phyloP scores from a whole-genome alignment of 495 filamentous ascomycete genomes.

The Friedmanniomyces simplex region DNA sequence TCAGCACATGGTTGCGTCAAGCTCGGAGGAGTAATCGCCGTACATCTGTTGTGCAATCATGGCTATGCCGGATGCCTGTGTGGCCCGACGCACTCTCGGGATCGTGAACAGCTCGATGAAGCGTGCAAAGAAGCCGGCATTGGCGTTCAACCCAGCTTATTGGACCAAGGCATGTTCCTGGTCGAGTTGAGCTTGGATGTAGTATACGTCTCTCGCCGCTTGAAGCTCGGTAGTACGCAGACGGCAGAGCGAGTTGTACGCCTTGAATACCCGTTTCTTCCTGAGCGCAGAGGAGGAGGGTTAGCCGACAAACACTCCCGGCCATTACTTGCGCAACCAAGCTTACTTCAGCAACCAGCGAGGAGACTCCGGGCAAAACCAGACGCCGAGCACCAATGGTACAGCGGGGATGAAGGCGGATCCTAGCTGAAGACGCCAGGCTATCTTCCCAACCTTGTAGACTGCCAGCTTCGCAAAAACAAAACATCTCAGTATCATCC shows the following conservation, averaged over 20 bases:
- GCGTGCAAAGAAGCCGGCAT: conserved; percentile 40
- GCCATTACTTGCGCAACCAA: not conserved
- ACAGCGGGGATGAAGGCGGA: conserved; percentile 66
- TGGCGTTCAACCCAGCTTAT: conserved; percentile 31
- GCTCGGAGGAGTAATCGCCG: conserved; percentile 23
- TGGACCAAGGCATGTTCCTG: no score
- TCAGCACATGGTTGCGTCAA: no score
- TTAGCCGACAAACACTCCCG: not conserved
- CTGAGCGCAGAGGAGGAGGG: not conserved
- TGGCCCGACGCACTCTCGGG: conserved; percentile 57
- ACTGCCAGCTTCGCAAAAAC: no score
- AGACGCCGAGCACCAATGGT: conserved; percentile 54
- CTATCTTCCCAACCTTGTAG: conserved; percentile 39
- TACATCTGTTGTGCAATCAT: conserved; percentile 80
- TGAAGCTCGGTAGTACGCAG: conserved; percentile 56
- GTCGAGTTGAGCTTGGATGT: conserved; percentile 52
- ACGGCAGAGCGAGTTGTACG: conserved; percentile 17
- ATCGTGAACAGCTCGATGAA: conserved; percentile 61
- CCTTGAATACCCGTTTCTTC: no score
- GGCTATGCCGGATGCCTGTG: conserved; percentile 51
- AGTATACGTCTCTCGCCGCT: conserved; percentile 67
- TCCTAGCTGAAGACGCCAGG: conserved; percentile 71
- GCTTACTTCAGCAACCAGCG: conserved; percentile 41
- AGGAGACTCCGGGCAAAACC: conserved; percentile 65
- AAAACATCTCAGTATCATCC: no score